Evolutionary conservation across 495 filamentous ascomycete species (phyloP), one percentile per base, ranked within the genome.

Genomic region (Pseudomonodictys pantanalensis): DNA sequence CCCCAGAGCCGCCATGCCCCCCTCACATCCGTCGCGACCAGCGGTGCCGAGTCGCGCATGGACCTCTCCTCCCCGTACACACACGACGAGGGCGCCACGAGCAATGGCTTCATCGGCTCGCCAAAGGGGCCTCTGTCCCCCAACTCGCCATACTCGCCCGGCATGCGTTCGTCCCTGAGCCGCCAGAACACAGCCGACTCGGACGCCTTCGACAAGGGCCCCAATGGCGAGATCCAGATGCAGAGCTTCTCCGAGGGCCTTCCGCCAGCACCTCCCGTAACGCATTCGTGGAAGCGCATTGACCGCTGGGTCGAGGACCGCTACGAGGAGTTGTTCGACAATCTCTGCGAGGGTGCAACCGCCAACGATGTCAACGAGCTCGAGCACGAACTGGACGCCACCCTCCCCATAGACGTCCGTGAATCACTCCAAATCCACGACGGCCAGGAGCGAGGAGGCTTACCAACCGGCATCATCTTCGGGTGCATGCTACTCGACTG

Each of bases 281-380:
- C 72, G 52, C 91, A 96, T 76, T 93, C 91, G 23, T 99, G 93
- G 93, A 83, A 80, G 65, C 87, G 90, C 72, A 96, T 99, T 62
- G 92, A 97, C 68, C 81, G 79, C 18, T 99, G 95, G 95, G 80
- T 88, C 51, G 95, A 97, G 65, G 86, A 91, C 62, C 90, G 97
- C 70, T 99, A 96, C 67, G 87, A 90, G 48, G 93, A 99, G 73
- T 81, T 99, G 24, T 89, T 81, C 65, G 93, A 99, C 72, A 90
- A 97, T 68, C 80, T 97, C 15, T 87, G 91, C 63, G 92, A 95
- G 71, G 90, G 89, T 17, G 89, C 86, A 72, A 96, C 93, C 1
- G 77, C 85, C 51, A 99, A 99, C 72, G 93, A 99, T 69, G 81
- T 97, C 67, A 97, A 96, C 70, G 93, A 99, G 70, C 76, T 99